Evolutionary conservation across 208 protist species (phyloP), one percentile per base, ranked within the genome.

Genomic region (Herpetomonas tarakana): DNA sequence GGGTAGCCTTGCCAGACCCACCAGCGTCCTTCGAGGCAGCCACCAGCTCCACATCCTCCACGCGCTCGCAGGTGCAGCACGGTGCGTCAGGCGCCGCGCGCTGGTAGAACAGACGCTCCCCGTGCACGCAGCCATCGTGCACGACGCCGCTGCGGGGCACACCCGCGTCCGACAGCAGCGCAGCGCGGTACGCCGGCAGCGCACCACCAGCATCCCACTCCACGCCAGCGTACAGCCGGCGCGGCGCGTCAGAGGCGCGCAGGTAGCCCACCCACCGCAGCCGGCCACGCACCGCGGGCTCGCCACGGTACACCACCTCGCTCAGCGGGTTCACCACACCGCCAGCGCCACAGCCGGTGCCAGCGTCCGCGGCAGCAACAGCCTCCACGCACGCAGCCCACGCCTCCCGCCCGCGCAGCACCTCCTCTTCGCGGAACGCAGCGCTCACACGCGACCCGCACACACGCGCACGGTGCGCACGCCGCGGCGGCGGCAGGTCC

Each of bases 211-310:
- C 59, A 28, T 70, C 58, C 81, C 85, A 92, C 74, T 85, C 77
- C 58, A 92, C 78, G 1, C 85, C 85, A 0, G 78, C 81, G 29
- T 71, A 65, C 31, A 88, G 58, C 21, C 35, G 57, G 49, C 65
- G 39, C 31, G 58, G 69, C 27, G 50, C 58, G 22, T 76, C 74
- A 52, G 76, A 70, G 53, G 77, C 78, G 18, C 59, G 59, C n/a
- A 73, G 39, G 28, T 74, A 67, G 21, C 85, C 81, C 16, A 82
- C 59, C 76, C 82, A 92, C 14, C 76, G 75, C 62, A 92, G 73
- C 55, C 52, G 52, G 19, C 74, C 75, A 4, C 60, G 70, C 30
- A 80, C 81, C 24, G 19, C 41, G 4, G 7, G 14, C 25, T 88
- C 76, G 14, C 63, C 58, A 2, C 70, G 64, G 31, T 56, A 60